Conservation (phyloP, 2,329 filamentous ascomycete species). For the Cladosporium colombiae region DNA sequence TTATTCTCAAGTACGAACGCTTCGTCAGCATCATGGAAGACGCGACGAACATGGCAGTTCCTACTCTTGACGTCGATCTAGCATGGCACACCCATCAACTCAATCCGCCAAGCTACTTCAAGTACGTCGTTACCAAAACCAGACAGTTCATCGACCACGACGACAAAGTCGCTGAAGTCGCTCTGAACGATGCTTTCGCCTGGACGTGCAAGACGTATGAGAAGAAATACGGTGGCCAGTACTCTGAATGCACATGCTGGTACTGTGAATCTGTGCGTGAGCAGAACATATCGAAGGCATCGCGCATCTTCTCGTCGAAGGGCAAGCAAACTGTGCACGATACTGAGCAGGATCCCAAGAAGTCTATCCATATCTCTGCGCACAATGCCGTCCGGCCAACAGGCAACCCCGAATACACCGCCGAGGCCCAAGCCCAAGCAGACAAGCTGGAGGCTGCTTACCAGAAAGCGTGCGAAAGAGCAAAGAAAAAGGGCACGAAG, state of each 20-base stretch:
- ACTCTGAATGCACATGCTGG: conserved; percentile 79
- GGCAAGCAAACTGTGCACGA: conserved; percentile 39
- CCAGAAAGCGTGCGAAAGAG: conserved; percentile 42
- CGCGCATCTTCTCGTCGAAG: conserved; percentile 48
- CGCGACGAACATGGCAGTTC: conserved; percentile 57
- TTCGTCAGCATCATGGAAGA: conserved; percentile 62
- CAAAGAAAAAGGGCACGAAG: conserved; percentile 40
- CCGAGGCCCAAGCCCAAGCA: conserved; percentile 31
- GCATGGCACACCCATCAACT: conserved; percentile 84
- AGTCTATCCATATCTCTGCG: conserved; percentile 69
- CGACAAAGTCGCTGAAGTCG: conserved; percentile 74
- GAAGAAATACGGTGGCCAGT: conserved; percentile 63
- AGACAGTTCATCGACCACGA: conserved; percentile 74
- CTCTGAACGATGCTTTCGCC: conserved; percentile 66
- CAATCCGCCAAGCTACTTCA: conserved; percentile 62
- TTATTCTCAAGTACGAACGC: conserved; percentile 64
- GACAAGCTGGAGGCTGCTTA: conserved; percentile 59
- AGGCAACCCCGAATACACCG: conserved; percentile 30
- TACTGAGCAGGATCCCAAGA: conserved; percentile 53
- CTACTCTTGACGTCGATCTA: conserved; percentile 73
- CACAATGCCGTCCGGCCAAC: conserved; percentile 64
- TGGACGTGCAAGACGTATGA: conserved; percentile 73
- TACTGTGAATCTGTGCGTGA: conserved; percentile 74
- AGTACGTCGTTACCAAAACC: conserved; percentile 53
- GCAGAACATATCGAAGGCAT: conserved; percentile 52